Base-by-base conservation (phyloP, 176 grass and related monocot genomes). In the Eragrostis nindensis region DNA sequence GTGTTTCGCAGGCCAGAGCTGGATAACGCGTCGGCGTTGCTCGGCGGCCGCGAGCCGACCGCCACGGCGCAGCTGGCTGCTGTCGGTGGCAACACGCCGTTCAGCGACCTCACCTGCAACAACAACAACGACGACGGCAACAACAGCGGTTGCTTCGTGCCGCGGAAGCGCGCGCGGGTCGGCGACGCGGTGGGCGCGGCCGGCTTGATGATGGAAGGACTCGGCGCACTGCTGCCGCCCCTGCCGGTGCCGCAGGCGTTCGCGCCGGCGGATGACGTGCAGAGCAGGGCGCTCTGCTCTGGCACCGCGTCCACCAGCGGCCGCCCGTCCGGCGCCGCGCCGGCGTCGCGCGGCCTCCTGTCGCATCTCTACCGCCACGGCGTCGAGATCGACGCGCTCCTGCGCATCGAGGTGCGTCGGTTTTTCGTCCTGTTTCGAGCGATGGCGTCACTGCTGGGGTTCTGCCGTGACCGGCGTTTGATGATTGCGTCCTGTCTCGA, bases 331-430 rank as follows among this genome's bases (percentile, higher is more conserved):
- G 36, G 52, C 32, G 14, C 5, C 5, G 29, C 70, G 2, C 39
- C 75, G 15, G 44, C 55, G n/a, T 55, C 84, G 3, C 78, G 73
- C 3, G 87, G 84, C 13, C 82, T 92, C 18, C 45, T 90, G 2
- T 88, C 85, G 8, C 75, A 84, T 64, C 79, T 96, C 36, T 80
- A 86, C 75, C 87, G 84, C 25, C 88, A 92, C 53, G 80, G 70
- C 75, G 57, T 88, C 29, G 90, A 92, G 85, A 62, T 88, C 5
- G 93, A 96, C 80, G 82, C 85, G 55, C 85, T 96, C 77, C 7
- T 96, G 41, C 87, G 93, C 54, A 22, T 86, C 57, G 78, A 96
- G 90, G 93, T 95, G 73, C 50, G 38, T 47, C 12, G 4, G 0
- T 59, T 5, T 59, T 5, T n/a, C 53, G 19, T 56, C 50, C 36